These are phyloP conservation scores for Staphylotrichum tortipilum DNA, from an alignment of 495 filamentous ascomycete species.

Conservation along the genomic window DNA sequence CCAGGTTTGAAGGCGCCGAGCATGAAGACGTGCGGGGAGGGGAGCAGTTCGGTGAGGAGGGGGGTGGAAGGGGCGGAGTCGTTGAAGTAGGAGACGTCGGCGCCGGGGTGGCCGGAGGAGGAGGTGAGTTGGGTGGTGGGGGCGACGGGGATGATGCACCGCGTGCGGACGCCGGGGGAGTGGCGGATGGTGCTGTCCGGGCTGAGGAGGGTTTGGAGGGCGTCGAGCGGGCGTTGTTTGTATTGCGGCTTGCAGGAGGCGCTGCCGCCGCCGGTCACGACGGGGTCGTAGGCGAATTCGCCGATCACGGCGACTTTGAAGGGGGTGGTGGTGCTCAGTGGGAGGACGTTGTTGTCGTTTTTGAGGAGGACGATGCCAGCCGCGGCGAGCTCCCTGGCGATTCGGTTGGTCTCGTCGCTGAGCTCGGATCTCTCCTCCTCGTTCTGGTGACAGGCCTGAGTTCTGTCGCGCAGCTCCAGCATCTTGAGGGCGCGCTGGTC, in stretches of 20 bases:
- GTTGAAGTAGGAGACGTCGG: background rate
- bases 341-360: background rate
- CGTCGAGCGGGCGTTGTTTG: too few relatives aligned
- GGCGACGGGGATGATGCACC: background rate
- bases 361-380: background rate
- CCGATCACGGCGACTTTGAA: background rate
- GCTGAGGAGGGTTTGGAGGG: too few relatives aligned
- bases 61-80: too few relatives aligned
- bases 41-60: too few relatives aligned
- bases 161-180: background rate
- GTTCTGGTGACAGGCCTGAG: background rate
- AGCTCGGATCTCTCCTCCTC: background rate
- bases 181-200: background rate
- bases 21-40: too few relatives aligned
- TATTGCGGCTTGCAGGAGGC: background rate
- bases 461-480: background rate
- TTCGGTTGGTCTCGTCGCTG: background rate
- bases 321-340: background rate
- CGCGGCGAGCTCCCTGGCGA: background rate
- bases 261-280: background rate
- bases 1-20: too few relatives aligned
- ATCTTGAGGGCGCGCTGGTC: background rate
- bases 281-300: background rate
- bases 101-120: background rate
- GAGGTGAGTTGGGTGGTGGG: background rate